Percentiles rank a stretch among this genome's conserved stretches.
These are phyloP conservation scores for Polymyxa betae DNA, from an alignment of 208 protist genomes.

Conservation along the genomic window DNA sequence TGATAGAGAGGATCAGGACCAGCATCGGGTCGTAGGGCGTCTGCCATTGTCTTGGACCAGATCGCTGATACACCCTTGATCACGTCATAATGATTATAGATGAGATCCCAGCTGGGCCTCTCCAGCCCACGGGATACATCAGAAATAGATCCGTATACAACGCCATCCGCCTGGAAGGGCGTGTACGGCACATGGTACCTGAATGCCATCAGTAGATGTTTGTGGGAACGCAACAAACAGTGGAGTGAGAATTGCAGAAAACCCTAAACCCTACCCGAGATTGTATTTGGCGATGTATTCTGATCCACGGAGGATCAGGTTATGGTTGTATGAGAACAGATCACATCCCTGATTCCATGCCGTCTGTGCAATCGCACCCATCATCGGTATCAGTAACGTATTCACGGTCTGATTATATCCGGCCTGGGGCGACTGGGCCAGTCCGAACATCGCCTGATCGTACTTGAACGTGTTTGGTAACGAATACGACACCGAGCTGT, in stretches of 20 bases:
- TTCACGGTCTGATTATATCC: not conserved
- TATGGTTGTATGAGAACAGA: not conserved
- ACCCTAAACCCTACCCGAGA: no score
- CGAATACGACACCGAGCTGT: no score
- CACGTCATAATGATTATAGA: not conserved
- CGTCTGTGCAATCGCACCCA: not conserved
- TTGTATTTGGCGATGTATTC: conserved; percentile 51
- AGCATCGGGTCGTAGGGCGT: not conserved
- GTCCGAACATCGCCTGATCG: conserved; percentile 16
- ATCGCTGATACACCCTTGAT: not conserved
- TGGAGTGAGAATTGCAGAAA: no score
- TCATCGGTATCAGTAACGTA: not conserved
- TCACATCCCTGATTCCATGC: conserved; percentile 9
- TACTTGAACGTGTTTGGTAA: no score
- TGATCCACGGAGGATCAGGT: not conserved
- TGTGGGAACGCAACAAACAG: no score
- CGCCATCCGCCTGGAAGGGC: not conserved
- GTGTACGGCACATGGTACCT: conserved; percentile 18
- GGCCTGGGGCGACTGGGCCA: not conserved
- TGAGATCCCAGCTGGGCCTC: not conserved
- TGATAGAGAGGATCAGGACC: not conserved
- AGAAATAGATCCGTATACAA: not conserved
- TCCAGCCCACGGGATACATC: not conserved
- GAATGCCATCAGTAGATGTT: no score
- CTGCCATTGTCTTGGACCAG: conserved; percentile 16